A percentile compares a stretch with the other conserved stretches of the same genome.
Conservation (phyloP, 23 red algal genomes). For the Cyanidioschyzon merolae region DNA sequence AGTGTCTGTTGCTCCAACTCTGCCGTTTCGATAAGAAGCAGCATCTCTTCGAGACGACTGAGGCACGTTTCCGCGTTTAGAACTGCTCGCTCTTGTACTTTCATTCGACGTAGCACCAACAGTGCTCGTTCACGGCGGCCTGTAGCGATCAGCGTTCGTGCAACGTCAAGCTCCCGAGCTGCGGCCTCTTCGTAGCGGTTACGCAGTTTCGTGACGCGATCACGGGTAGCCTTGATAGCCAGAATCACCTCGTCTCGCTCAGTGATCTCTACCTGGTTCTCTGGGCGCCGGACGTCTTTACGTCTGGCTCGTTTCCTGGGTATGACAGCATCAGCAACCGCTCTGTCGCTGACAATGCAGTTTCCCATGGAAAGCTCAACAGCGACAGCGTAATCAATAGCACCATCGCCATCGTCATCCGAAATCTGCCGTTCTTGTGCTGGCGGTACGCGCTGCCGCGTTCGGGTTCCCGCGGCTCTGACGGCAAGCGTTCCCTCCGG, state of each 20-base stretch:
- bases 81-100: background rate
- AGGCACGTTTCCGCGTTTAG: background rate
- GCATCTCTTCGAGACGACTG: background rate
- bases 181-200: background rate
- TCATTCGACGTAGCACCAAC: background rate
- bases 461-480: too few species aligned
- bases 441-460: too few species aligned
- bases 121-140: background rate
- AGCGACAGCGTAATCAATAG: too few species aligned
- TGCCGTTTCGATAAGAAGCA: background rate
- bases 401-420: too few species aligned
- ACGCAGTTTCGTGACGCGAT: background rate
- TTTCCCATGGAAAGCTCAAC: too few species aligned
- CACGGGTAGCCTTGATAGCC: conserved; percentile 12
- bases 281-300: too few species aligned
- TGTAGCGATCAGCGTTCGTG: background rate
- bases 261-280: background rate
- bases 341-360: too few species aligned
- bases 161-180: background rate
- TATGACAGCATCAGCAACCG: too few species aligned
- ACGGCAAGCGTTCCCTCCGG: too few species aligned
- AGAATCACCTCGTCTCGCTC: background rate
- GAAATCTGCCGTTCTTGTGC: too few species aligned
- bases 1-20: background rate
- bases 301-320: too few species aligned